These are phyloP conservation scores for Baudoinia panamericana DNA, from an alignment of 495 filamentous ascomycete genomes.

Conservation along the genomic window DNA sequence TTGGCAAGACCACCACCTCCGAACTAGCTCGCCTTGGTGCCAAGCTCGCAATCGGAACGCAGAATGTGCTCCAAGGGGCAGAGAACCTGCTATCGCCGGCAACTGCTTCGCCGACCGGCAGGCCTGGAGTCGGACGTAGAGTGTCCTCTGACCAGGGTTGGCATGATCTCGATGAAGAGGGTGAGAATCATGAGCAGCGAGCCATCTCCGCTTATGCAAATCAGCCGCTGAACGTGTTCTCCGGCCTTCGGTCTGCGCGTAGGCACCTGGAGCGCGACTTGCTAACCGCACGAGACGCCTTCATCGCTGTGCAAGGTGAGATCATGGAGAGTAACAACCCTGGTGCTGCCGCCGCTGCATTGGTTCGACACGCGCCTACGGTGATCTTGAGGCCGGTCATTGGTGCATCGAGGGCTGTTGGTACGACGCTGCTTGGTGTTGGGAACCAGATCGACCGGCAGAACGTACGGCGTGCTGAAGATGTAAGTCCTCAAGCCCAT, in stretches of 20 bases:
- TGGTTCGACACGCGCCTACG: conserved; percentile 72
- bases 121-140: conserved; percentile 19
- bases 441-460: conserved; percentile 81
- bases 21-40: conserved; percentile 88
- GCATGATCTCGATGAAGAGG: conserved; percentile 58
- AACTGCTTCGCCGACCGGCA: conserved; percentile 13
- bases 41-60: conserved; percentile 88
- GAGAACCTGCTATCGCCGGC: conserved; percentile 54
- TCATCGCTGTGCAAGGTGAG: conserved; percentile 88
- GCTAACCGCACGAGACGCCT: conserved; percentile 68
- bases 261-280: conserved; percentile 75
- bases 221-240: conserved; percentile 74
- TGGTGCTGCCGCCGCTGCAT: conserved; percentile 65
- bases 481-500: conserved; percentile 46
- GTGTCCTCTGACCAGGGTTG: conserved; percentile 33
- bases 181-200: conserved; percentile 28
- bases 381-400: conserved; percentile 83
- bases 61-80: conserved; percentile 75
- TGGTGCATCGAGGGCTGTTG: conserved; percentile 78
- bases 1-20: conserved; percentile 82
- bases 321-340: conserved; percentile 76
- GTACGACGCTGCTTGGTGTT: conserved; percentile 81
- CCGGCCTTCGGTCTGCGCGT: conserved; percentile 73
- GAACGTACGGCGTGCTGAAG: conserved; percentile 71
- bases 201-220: conserved; percentile 79